Base-by-base conservation (phyloP, 495 filamentous ascomycete genomes). In the Tuber umbilicatum region DNA sequence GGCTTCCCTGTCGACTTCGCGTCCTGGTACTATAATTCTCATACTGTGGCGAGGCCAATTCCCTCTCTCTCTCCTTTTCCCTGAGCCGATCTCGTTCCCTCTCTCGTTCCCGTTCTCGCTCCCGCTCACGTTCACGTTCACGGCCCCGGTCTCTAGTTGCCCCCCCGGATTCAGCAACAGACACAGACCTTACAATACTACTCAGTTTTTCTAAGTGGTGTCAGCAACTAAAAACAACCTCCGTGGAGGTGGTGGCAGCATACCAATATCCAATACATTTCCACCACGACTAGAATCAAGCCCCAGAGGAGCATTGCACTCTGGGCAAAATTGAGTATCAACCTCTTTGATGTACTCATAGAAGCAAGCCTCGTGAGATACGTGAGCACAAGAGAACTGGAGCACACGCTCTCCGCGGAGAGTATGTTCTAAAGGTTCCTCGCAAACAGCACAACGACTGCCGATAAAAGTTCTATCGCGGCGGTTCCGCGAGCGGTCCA, bases 291-390 rank as follows among this genome's bases (percentile, higher is more conserved):
- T 98, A 6, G 94, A 96, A 84, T 99, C 95, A 69, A 99, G 85
- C 41, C 94, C 93, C 38, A 99, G 84, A 45, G 96, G 93, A 74
- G 93, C 92, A 87, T 97, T 93, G 84, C 95, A 99, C 76, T 93
- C 91, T 50, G 95, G 95, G 84, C 95, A 99, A 83, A 91, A 94
- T 80, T 99, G 94, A 60, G 92, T 93, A 77, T 99, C 96, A 75
- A 92, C 92, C 83, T 97, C 94, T 75, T 93, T 92, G 79, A 99
- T 95, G 81, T 94, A 97, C 84, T 99, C 96, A 84, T 98, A 99
- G 83, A 99, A 99, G 84, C 95, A 99, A 31, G 96, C 96, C 83
- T 98, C 95, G 81, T 99, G 95, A 23, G 94, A 92, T 45, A 99
- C 96, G 83, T 99, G 95, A 17, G 89, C 87, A 84, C 95, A 99